Evolutionary conservation across 441 rosid species (phyloP).

Genomic region (Eutrema salsugineum): DNA sequence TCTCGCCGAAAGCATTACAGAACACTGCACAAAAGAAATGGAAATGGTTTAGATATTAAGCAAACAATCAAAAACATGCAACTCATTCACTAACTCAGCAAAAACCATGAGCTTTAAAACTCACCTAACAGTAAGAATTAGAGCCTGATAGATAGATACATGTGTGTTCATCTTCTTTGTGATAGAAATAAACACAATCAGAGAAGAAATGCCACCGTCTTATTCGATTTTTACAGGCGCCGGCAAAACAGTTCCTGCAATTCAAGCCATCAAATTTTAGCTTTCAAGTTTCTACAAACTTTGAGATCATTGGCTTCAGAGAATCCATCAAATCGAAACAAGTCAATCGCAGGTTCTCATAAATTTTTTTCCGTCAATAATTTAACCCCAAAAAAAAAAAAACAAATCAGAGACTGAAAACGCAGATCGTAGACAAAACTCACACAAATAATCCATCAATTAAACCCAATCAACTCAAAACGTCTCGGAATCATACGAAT

Average conservation of each 20-base stretch:
- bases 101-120: slow-evolving; percentile 12
- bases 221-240: slow-evolving; percentile 38
- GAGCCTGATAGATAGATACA: slow-evolving; percentile 38
- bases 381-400: neutral
- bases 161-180: slow-evolving; percentile 41
- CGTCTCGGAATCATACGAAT: neutral
- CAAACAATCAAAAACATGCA: neutral
- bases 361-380: neutral
- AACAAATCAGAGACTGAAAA: neutral
- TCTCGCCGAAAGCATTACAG: slow-evolving; percentile 19
- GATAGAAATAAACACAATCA: slow-evolving; percentile 37
- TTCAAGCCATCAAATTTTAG: slow-evolving; percentile 23
- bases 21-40: slow-evolving; percentile 26
- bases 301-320: neutral
- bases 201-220: slow-evolving; percentile 38
- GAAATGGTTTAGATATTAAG: neutral
- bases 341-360: neutral
- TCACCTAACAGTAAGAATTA: slow-evolving; percentile 51
- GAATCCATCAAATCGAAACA: neutral
- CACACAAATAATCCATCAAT: neutral
- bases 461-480: slow-evolving; percentile 1
- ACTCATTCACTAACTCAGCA: neutral
- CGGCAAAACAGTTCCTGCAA: slow-evolving; percentile 46
- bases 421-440: slow-evolving; percentile 8
- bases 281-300: neutral